Base-by-base conservation (phyloP, 176 grass and related monocot species). In the Secale cereale region DNA sequence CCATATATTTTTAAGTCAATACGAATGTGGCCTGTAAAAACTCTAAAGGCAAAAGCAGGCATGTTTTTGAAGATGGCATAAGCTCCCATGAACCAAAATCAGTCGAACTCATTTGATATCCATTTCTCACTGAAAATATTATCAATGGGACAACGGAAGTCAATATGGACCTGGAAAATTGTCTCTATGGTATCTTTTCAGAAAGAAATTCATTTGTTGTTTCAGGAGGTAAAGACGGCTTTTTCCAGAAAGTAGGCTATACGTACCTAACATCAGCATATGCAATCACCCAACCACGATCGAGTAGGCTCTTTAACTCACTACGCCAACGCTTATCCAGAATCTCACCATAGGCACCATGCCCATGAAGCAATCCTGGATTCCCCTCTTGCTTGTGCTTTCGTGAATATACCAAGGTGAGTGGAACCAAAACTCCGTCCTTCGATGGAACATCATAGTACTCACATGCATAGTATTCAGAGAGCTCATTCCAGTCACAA, bases 341-440 rank as follows among this genome's bases (percentile, higher is more conserved):
- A 88, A 95, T 67, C 81, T 98, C 93, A 81, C 96, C 96, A 88
- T 98, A 98, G 67, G 96, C 93, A 84, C 96, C 96, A 83, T 98
- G 93, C 5, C 96, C 96, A 78, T 94, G 96, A 88, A 98, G 91
- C 83, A 98, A 82, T 60, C 87, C 96, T 79, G 93, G 95, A 86
- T 89, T 93, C 57, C 82, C 87, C 5, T 95, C 93, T 75, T 93
- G 87, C 70, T 91, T 98, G 75, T 95, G 87, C 86, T 95, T 98
- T 66, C 56, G 79, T 45, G 91, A 95, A 84, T 94, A 94, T 82
- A 98, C 81, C 83, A 94, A 70, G 32, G 93, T 95, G 35, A 98
- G 77, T 45, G 96, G 96, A 37, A 98, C 41, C 67, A 87, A 74
- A 86, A 92, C 76, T 46, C 81, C 81, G 30, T 98, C 91, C 71